Evolutionary conservation across 2,329 filamentous ascomycete species (phyloP).

Genomic region (Beauveria pseudobassiana): DNA sequence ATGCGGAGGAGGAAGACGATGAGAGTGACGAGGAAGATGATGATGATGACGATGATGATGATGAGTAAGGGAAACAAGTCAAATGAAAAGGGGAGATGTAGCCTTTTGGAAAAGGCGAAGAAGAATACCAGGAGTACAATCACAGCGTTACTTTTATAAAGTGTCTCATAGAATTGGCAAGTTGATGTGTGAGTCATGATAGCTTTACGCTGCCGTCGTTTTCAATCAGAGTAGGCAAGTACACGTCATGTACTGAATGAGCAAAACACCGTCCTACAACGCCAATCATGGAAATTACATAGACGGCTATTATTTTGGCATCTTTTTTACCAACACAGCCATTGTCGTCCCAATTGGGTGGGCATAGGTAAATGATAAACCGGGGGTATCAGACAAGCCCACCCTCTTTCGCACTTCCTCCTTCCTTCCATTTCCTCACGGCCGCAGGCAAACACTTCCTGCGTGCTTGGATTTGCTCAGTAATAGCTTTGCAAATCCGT

Average conservation of each 20-base stretch:
- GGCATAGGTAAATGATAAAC: too few species aligned
- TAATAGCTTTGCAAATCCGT: slow-evolving; percentile 36
- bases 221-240: too few species aligned
- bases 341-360: too few species aligned
- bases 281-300: too few species aligned
- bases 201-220: too few species aligned
- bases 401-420: background rate
- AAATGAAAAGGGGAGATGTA: background rate
- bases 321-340: too few species aligned
- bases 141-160: background rate
- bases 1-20: slow-evolving; percentile 62
- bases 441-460: background rate
- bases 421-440: background rate
- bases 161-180: too few species aligned
- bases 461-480: slow-evolving; percentile 15
- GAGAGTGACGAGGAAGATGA: slow-evolving; percentile 29
- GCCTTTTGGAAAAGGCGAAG: background rate
- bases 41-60: background rate
- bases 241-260: too few species aligned
- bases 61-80: background rate
- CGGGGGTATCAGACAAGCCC: too few species aligned
- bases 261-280: too few species aligned
- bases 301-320: too few species aligned
- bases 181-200: background rate
- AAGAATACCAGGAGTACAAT: background rate